These are phyloP conservation scores for Entelexis paramagnoliae DNA, from an alignment of 1,139 yeast species.

Conservation along the genomic window DNA sequence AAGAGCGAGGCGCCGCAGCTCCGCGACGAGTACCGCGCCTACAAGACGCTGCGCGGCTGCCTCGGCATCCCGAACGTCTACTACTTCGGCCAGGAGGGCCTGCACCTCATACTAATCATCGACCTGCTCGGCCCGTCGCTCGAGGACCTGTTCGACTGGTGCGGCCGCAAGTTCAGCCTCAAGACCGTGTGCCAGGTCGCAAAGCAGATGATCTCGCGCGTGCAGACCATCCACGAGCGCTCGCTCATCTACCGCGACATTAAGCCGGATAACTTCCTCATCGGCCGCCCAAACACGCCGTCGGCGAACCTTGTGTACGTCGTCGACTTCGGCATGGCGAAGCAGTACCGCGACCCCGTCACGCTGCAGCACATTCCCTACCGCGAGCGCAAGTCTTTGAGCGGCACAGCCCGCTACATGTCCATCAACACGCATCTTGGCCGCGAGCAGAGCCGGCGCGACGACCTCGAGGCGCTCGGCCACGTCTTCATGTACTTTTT, in stretches of 20 bases:
- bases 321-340: constrained; percentile 94
- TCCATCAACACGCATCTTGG: constrained; percentile 94
- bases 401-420: constrained; percentile 97
- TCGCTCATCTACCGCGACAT: constrained; percentile 82
- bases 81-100: constrained; percentile 95
- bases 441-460: constrained; percentile 92
- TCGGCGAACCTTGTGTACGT: constrained; percentile 93
- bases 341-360: constrained; percentile 89
- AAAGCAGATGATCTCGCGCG: constrained; percentile 86
- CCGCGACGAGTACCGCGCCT: constrained; percentile 89
- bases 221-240: constrained; percentile 91
- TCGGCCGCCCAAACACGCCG: constrained; percentile 91
- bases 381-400: constrained; percentile 87
- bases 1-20: constrained; percentile 97
- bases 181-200: constrained; percentile 89
- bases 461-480: constrained; percentile 91
- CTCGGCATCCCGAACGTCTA: constrained; percentile 89
- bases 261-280: constrained; percentile 91
- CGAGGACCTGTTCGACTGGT: constrained; percentile 91
- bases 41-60: constrained; percentile 71
- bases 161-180: constrained; percentile 84
- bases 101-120: constrained; percentile 91
- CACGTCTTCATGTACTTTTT: constrained; percentile 91
- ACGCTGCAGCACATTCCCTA: constrained; percentile 93
- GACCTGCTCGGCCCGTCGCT: constrained; percentile 91